phyloP scores from a whole-genome alignment of 257 asterid species.

The Capsicum chinense region DNA sequence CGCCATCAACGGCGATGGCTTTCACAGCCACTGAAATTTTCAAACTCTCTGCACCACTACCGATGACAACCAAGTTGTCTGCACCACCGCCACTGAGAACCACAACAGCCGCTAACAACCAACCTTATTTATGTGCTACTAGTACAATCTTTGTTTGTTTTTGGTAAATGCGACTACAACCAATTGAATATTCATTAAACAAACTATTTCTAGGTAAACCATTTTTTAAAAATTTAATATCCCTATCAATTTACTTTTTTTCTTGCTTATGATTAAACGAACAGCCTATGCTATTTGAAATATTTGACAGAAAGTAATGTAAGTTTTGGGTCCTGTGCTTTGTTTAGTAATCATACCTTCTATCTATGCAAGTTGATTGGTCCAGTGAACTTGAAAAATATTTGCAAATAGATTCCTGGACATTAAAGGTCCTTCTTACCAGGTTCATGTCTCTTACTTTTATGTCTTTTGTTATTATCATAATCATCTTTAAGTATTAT shows the following conservation, averaged over 20 bases:
- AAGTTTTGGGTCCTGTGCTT: neutral
- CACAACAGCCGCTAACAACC: too few species aligned
- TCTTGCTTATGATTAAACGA: neutral
- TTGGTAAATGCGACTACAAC: neutral
- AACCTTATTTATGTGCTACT: too few species aligned
- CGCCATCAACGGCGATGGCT: too few species aligned
- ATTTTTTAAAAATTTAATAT: neutral
- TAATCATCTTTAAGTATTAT: too few species aligned
- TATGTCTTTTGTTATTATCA: neutral
- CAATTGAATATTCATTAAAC: neutral
- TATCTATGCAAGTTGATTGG: too few species aligned
- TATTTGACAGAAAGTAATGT: too few species aligned
- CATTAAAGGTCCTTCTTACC: slow-evolving; percentile 20
- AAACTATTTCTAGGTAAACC: neutral
- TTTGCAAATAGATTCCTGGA: neutral
- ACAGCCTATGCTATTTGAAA: neutral
- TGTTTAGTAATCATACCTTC: neutral
- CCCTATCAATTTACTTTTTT: neutral
- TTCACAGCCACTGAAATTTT: too few species aligned
- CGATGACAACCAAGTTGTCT: too few species aligned
- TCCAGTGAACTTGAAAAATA: neutral
- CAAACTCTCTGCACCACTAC: too few species aligned
- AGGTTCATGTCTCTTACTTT: slow-evolving; percentile 12
- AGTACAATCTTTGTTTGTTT: neutral
- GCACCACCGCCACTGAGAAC: too few species aligned